Evolutionary conservation across 2,329 filamentous ascomycete genomes (phyloP).

Genomic region (Sporothrix humicola): DNA sequence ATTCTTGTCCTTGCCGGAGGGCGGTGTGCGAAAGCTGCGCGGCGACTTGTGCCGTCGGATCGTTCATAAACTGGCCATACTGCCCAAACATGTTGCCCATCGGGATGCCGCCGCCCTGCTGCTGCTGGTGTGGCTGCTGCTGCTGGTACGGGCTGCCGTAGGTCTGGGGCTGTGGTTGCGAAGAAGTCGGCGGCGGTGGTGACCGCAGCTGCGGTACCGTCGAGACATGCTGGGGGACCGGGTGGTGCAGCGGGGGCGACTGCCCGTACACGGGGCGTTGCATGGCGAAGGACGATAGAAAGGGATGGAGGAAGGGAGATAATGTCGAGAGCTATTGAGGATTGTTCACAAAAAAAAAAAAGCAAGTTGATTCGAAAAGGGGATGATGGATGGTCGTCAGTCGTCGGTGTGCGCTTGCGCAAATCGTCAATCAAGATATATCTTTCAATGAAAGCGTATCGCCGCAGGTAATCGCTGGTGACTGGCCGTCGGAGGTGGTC

Average conservation of each 20-base stretch:
- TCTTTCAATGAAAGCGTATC: neutral
- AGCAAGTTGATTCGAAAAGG: no score
- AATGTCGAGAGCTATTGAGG: neutral
- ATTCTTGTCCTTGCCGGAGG: constrained; percentile 89
- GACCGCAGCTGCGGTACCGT: constrained; percentile 96
- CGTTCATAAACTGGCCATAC: constrained; percentile 93
- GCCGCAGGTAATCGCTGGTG: neutral
- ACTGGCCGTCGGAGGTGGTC: constrained; percentile 10
- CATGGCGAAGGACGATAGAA: constrained; percentile 60
- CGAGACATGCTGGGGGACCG: constrained; percentile 97
- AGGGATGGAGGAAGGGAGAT: neutral
- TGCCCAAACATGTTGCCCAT: constrained; percentile 66
- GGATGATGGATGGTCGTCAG: neutral
- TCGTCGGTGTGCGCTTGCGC: neutral
- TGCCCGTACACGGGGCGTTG: constrained; percentile 84
- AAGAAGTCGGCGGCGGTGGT: constrained; percentile 77
- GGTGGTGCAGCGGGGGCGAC: constrained; percentile 93
- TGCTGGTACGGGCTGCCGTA: constrained; percentile 74
- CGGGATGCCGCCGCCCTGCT: constrained; percentile 49
- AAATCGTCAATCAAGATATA: neutral
- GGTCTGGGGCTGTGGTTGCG: constrained; percentile 70
- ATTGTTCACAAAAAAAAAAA: constrained; percentile 1
- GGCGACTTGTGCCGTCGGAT: constrained; percentile 92
- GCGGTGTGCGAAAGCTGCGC: constrained; percentile 93
- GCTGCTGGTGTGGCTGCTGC: constrained; percentile 64